Evolutionary conservation across 2,329 filamentous ascomycete genomes (phyloP), one percentile per base, ranked within the genome.

Genomic region (Raffaelea albimanens): DNA sequence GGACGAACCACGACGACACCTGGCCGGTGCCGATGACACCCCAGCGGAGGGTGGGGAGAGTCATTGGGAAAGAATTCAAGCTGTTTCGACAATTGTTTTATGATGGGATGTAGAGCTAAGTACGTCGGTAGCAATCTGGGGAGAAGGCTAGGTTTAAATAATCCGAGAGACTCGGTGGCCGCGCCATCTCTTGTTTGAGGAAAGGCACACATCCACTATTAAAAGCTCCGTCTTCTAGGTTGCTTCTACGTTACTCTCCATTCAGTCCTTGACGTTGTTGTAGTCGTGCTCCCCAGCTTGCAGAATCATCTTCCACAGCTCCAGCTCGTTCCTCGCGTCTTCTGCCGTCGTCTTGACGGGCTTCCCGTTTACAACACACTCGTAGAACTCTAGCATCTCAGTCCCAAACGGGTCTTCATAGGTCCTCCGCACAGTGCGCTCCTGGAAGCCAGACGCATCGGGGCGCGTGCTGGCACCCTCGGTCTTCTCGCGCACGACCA

Each of bases 1-100:
- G 55, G 1, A 68, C 66, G 50, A 69, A 69, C 64, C 67, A 72
- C 16, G 63, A 66, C 2, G 67, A 67, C 43, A 72, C 70, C 41
- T 65, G 56, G 16, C 69, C 69, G 1, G 67, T 70, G 36, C 63
- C 65, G 49, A 63, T 55, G 46, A 66, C 61, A 34, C 63, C 63
- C 63, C 63, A 65, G 43, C 63, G 59, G 4, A 63, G 46, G 21
- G 22, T 44, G 5, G 42, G 42, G 10, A 34, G 29, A 40, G 10
- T n/a, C n/a, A n/a, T n/a, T n/a, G n/a, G n/a, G n/a, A n/a, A n/a
- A n/a, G n/a, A n/a, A n/a, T n/a, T n/a, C n/a, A n/a, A n/a, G n/a
- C n/a, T n/a, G n/a, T n/a, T n/a, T n/a, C n/a, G n/a, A n/a, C n/a
- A n/a, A n/a, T n/a, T n/a, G n/a, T n/a, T n/a, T n/a, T n/a, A n/a